Percentiles rank a stretch among this genome's conserved stretches.
phyloP scores from a whole-genome alignment of 129 eudicot genomes.

The Flaveria ramosissima region DNA sequence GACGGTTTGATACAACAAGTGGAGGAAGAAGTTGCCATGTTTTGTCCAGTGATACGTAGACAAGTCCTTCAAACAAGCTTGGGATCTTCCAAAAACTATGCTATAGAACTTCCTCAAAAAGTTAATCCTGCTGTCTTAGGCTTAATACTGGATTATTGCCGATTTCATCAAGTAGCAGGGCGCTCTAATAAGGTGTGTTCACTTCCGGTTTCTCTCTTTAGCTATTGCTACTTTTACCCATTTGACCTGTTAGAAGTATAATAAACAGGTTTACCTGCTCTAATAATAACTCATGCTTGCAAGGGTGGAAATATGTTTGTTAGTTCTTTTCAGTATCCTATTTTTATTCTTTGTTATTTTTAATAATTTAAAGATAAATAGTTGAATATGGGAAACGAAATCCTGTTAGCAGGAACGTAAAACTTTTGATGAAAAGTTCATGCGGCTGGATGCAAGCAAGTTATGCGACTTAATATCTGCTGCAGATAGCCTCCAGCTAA shows the following conservation, averaged over 20 bases:
- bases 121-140: conserved; percentile 68
- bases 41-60: conserved; percentile 79
- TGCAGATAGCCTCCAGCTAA: conserved; percentile 87
- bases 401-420: conserved; percentile 63
- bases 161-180: conserved; percentile 88
- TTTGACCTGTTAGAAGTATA: background rate
- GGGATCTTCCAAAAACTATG: conserved; percentile 86
- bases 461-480: conserved; percentile 83
- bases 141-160: conserved; percentile 81
- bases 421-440: conserved; percentile 74
- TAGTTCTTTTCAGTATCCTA: background rate
- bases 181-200: conserved; percentile 78
- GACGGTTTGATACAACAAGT: conserved; percentile 89
- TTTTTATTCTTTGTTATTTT: background rate
- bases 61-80: conserved; percentile 74
- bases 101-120: conserved; percentile 79
- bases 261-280: background rate
- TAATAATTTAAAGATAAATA: background rate
- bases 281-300: background rate
- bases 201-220: conserved; percentile 9
- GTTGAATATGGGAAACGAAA: background rate
- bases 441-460: conserved; percentile 66
- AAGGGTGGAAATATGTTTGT: conserved; percentile 11
- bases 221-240: background rate
- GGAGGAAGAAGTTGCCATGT: conserved; percentile 94